phyloP scores from a whole-genome alignment of 2,329 filamentous ascomycete species.

The Magnaporthiopsis rhizophila region DNA sequence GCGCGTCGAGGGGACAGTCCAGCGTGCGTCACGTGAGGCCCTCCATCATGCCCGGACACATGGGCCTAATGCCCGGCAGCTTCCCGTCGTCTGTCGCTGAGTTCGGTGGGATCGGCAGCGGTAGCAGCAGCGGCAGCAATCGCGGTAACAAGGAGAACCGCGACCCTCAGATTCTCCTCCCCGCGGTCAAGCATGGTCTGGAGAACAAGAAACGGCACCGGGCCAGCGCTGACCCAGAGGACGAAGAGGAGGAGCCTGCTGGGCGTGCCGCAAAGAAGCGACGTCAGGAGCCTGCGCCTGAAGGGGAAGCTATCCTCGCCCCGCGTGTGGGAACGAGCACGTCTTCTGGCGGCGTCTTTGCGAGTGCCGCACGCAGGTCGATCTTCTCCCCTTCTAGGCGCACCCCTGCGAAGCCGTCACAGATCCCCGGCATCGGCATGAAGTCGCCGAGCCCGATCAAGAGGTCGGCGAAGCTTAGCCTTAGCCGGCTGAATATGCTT shows the following conservation, averaged over 20 bases:
- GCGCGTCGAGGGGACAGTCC: constrained; percentile 48
- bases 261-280: constrained; percentile 52
- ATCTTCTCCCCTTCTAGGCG: constrained; percentile 10
- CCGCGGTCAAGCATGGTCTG: constrained; percentile 53
- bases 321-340: constrained; percentile 31
- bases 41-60: constrained; percentile 34
- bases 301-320: constrained; percentile 45
- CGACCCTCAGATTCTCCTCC: constrained; percentile 26
- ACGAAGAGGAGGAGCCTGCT: constrained; percentile 37
- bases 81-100: constrained; percentile 32
- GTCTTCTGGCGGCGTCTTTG: constrained; percentile 8
- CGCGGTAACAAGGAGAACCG: constrained; percentile 49
- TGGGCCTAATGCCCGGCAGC: constrained; percentile 42
- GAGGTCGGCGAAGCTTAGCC: constrained; percentile 43
- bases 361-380: constrained; percentile 26
- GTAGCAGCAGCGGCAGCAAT: constrained; percentile 10
- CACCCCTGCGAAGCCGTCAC: constrained; percentile 22
- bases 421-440: constrained; percentile 8
- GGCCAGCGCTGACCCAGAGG: constrained; percentile 48
- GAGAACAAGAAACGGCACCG: constrained; percentile 58
- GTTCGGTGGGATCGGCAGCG: constrained; percentile 15
- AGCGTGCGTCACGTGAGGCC: constrained; percentile 52
- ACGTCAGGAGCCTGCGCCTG: constrained; percentile 38
- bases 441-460: constrained; percentile 38
- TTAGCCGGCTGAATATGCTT: constrained; percentile 55